Base-by-base conservation (phyloP, 176 grass and related monocot genomes). In the Oryza punctata region DNA sequence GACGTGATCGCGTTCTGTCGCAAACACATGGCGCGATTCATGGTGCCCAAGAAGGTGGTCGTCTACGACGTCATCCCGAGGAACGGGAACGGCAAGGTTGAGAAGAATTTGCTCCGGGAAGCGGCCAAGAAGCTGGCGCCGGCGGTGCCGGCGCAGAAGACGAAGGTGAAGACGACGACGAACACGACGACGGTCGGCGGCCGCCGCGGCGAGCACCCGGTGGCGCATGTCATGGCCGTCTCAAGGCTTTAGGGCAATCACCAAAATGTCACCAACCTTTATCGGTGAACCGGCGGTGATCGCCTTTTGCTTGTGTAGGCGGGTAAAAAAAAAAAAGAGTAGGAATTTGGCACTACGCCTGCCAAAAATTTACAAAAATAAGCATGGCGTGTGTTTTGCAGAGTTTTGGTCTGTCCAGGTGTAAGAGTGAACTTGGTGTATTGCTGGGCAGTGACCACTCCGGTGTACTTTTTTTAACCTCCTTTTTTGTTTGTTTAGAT, bases 41-140 rank as follows among this genome's bases (percentile, higher is more conserved):
- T 88, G 91, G 88, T 91, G 70, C 91, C 91, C 25, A 94, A 86
- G 88, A 94, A 94, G 71, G 85, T 94, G 28, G 75, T 83, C 35
- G 72, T 91, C 82, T 26, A 76, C n/a, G 82, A 68, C 0, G 88
- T 38, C 0, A 70, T 94, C 1, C 91, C 91, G 0, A 88, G 89
- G 47, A 94, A 90, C 72, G 85, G 82, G 3, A 86, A 85, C 8
- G 88, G 88, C 3, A 94, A 94, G 91, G 89, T 91, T 0, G 88
- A 94, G 83, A 94, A 94, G 85, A 59, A 83, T 12, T 74, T 77
- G 82, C 91, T 94, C 18, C 83, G 91, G 44, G 79, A 83, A 3
- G 50, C 0, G 10, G 91, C 91, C 4, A 60, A 52, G 1, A 88
- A 72, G 35, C 29, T 91, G 8, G 14, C 18, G 30, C 5, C 43